Percentiles rank a stretch among this genome's conserved stretches.
These are phyloP conservation scores for Vicia faba DNA, from an alignment of 306 rosid species.

Conservation along the genomic window DNA sequence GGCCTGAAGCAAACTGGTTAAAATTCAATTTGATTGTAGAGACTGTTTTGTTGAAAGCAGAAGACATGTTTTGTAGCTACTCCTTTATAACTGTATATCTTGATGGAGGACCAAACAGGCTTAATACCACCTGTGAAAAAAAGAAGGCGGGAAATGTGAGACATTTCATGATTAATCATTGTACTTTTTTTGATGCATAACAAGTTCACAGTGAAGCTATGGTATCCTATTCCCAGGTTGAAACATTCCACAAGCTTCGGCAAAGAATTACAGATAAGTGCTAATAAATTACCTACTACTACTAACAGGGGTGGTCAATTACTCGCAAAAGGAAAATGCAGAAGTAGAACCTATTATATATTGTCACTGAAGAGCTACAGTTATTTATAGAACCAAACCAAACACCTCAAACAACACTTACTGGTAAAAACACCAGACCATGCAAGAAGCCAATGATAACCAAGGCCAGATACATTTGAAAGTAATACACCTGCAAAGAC, in stretches of 20 bases:
- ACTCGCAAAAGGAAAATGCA: conserved; percentile 22
- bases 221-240: conserved; percentile 14
- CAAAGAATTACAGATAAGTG: background rate
- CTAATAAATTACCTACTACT: background rate
- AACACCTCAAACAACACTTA: conserved; percentile 46
- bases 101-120: conserved; percentile 81
- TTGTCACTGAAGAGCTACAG: conserved; percentile 1
- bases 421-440: conserved; percentile 93
- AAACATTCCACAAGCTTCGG: conserved; percentile 24
- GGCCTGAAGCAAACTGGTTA: conserved; percentile 21
- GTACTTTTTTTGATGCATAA: background rate
- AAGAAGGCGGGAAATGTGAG: conserved; percentile 26
- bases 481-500: conserved; percentile 84
- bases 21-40: conserved; percentile 30
- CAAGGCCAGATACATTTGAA: conserved; percentile 95
- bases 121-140: conserved; percentile 70
- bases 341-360: background rate
- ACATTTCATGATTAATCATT: conserved; percentile 5
- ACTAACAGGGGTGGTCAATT: conserved; percentile 3
- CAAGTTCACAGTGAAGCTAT: conserved; percentile 2
- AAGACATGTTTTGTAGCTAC: conserved; percentile 42
- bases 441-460: conserved; percentile 94
- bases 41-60: conserved; percentile 36
- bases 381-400: conserved; percentile 31
- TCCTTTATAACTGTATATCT: conserved; percentile 43